Percentiles rank a stretch among this genome's conserved stretches.
Conservation (phyloP, 805 yeast genomes). For the Yueomyces sinensis region DNA sequence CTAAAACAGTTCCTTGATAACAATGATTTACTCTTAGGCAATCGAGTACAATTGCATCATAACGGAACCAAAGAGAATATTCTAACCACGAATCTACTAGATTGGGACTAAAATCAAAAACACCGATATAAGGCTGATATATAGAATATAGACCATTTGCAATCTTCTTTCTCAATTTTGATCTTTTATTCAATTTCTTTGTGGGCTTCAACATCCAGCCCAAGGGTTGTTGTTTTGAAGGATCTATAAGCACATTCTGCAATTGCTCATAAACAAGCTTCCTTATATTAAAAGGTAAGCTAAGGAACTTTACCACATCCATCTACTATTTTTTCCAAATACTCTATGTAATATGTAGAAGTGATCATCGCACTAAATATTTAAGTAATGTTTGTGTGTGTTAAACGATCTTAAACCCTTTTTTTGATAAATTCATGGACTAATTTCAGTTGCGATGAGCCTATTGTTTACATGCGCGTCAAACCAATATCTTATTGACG, state of each 20-base stretch:
- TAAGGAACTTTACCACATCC: conserved; percentile 8
- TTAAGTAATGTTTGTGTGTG: no score
- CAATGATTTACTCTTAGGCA: conserved; percentile 15
- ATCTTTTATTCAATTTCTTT: neutral
- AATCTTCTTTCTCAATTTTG: conserved; percentile 1
- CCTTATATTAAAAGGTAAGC: conserved; percentile 16
- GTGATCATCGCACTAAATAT: no score
- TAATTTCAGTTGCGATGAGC: no score
- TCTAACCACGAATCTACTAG: conserved; percentile 14
- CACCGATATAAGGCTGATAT: conserved; percentile 11
- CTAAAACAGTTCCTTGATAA: conserved; percentile 12
- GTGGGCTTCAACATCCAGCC: neutral
- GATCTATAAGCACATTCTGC: conserved; percentile 7
- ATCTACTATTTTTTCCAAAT: no score
- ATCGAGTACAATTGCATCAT: conserved; percentile 20
- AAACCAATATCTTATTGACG: no score
- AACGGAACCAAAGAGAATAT: conserved; percentile 15
- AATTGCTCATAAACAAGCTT: conserved; percentile 15
- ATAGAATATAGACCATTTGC: conserved; percentile 4
- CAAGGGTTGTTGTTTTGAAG: neutral
- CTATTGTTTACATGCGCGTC: no score
- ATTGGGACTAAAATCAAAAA: conserved; percentile 15
- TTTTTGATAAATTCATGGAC: no score
- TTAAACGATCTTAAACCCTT: no score
- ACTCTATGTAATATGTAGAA: no score